These are phyloP conservation scores for Pneumocystis carinii DNA, from an alignment of 1,139 yeast species.

Conservation along the genomic window DNA sequence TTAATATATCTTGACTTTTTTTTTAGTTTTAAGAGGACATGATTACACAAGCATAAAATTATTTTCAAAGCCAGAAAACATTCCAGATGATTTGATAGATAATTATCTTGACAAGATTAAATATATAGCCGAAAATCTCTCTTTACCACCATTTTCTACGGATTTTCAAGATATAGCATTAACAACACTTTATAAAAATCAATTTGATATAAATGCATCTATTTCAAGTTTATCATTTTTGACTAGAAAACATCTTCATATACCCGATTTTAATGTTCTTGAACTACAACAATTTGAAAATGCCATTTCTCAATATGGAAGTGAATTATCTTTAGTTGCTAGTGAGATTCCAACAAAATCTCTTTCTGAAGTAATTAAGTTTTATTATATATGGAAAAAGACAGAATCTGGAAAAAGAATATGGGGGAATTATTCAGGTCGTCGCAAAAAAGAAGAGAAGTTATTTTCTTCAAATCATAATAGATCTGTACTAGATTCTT, in stretches of 20 bases:
- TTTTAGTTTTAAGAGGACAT: conserved; percentile 39
- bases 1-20: neutral
- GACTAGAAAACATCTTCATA: conserved; percentile 46
- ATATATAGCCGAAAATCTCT: conserved; percentile 40
- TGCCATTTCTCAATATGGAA: conserved; percentile 60
- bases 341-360: conserved; percentile 57
- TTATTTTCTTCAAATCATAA: conserved; percentile 20
- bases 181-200: conserved; percentile 42
- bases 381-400: conserved; percentile 83
- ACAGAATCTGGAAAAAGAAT: conserved; percentile 56
- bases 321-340: conserved; percentile 62
- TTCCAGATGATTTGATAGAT: conserved; percentile 31
- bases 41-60: conserved; percentile 40
- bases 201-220: conserved; percentile 16
- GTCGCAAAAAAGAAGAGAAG: conserved; percentile 39
- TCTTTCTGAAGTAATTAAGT: conserved; percentile 64
- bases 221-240: conserved; percentile 26
- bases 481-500: conserved; percentile 20
- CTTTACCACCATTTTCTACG: conserved; percentile 41
- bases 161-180: conserved; percentile 67
- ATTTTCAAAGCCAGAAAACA: conserved; percentile 46
- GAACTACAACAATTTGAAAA: conserved; percentile 60
- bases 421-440: conserved; percentile 73
- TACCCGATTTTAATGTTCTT: conserved; percentile 54
- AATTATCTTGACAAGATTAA: conserved; percentile 39